Evolutionary conservation across 108 stramenopile species (phyloP).

Genomic region (Skeletonema potamos): DNA sequence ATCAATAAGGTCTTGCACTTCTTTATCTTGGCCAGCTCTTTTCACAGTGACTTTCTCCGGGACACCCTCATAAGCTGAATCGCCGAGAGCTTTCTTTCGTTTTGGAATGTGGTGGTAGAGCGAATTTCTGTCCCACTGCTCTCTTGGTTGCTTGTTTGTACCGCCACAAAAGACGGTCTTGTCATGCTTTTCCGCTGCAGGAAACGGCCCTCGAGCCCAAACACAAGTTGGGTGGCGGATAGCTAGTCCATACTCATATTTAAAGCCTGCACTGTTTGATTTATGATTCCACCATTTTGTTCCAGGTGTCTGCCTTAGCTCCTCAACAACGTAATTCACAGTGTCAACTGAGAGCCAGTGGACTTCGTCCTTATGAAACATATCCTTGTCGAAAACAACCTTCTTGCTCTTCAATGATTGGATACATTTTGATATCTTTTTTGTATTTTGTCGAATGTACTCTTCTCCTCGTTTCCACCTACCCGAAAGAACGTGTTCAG

Average conservation of each 20-base stretch:
- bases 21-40: no score
- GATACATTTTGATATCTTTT: neutral
- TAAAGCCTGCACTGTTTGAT: constrained; percentile 15
- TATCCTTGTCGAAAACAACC: neutral
- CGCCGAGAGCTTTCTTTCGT: neutral
- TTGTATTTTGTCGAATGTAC: neutral
- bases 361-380: neutral
- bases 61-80: neutral
- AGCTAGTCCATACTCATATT: neutral
- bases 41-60: neutral
- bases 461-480: neutral
- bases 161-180: constrained; percentile 21
- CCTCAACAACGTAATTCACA: neutral
- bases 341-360: neutral
- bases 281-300: constrained; percentile 41
- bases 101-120: neutral
- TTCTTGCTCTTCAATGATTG: neutral
- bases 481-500: neutral
- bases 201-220: constrained; percentile 46
- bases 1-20: no score
- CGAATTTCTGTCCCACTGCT: neutral
- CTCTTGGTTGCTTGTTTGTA: neutral
- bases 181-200: constrained; percentile 23
- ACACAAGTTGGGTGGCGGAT: neutral
- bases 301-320: neutral